Evolutionary conservation across 305 asterid genomes (phyloP).

Genomic region (Salvia sclarea): DNA sequence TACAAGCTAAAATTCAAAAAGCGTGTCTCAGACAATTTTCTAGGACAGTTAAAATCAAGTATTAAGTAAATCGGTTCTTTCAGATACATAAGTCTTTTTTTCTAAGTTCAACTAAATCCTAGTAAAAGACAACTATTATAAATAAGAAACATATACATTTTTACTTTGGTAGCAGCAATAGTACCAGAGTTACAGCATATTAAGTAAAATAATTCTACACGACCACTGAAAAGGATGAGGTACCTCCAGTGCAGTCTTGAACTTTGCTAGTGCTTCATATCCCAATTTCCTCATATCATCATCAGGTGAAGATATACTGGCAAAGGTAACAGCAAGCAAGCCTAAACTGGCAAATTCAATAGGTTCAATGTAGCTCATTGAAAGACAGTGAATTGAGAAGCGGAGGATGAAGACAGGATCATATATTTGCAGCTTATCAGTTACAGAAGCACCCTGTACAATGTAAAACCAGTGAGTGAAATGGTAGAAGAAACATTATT

Average conservation of each 20-base stretch:
- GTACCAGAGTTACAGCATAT: conserved; percentile 16
- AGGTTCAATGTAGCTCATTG: conserved; percentile 74
- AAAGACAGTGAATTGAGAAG: conserved; percentile 79
- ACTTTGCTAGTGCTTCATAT: conserved; percentile 67
- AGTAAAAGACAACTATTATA: background rate
- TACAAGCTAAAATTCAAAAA: conserved; percentile 7
- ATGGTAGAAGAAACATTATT: conserved; percentile 4
- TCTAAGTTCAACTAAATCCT: conserved; percentile 7
- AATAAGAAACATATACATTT: conserved; percentile 11
- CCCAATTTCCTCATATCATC: conserved; percentile 78
- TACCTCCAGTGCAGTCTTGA: conserved; percentile 78
- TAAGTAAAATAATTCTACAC: background rate
- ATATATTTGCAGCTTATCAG: conserved; percentile 54
- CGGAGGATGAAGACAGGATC: conserved; percentile 89
- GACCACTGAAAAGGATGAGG: conserved; percentile 9
- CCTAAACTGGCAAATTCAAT: conserved; percentile 85
- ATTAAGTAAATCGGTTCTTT: background rate
- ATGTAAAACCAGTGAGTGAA: conserved; percentile 21
- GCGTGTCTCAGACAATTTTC: background rate
- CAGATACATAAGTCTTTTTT: background rate
- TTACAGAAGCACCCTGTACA: conserved; percentile 51
- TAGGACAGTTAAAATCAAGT: background rate
- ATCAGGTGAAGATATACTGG: conserved; percentile 79
- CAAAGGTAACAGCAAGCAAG: conserved; percentile 80
- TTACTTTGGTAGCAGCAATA: conserved; percentile 15